phyloP scores from a whole-genome alignment of 2,329 filamentous ascomycete species.

The Exophiala sideris region DNA sequence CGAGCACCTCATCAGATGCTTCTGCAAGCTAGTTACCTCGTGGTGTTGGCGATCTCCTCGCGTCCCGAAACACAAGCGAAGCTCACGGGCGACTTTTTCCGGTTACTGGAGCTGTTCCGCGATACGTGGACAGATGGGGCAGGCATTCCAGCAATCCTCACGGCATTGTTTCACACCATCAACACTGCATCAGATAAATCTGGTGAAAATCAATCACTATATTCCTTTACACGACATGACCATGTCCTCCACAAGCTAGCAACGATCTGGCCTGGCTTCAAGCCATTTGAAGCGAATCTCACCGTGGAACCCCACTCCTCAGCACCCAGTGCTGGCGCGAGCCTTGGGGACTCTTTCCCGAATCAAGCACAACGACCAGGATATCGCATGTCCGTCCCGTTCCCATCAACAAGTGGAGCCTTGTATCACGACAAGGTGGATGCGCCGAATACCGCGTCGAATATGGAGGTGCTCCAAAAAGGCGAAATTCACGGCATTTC shows the following conservation, averaged over 20 bases:
- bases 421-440: no score
- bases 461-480: no score
- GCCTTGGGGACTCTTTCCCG: no score
- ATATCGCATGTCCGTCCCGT: no score
- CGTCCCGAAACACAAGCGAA: not conserved
- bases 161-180: conserved; percentile 4
- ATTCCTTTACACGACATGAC: not conserved
- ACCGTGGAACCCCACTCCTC: not conserved
- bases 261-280: conserved; percentile 12
- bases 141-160: conserved; percentile 14
- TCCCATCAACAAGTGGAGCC: no score
- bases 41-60: not conserved
- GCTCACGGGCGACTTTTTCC: conserved; percentile 1
- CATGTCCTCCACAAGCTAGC: conserved; percentile 2
- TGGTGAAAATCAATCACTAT: not conserved
- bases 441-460: no score
- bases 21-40: conserved; percentile 15
- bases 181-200: not conserved
- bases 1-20: conserved; percentile 23
- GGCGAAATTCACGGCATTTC: not conserved
- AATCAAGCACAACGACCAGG: no score
- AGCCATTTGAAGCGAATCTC: not conserved
- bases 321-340: no score
- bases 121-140: conserved; percentile 12
- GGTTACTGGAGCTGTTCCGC: conserved; percentile 11